A percentile compares a stretch with the other conserved stretches of the same genome.
Evolutionary conservation across 2,329 filamentous ascomycete species (phyloP).

Genomic region (Tolypocladium inflatum): DNA sequence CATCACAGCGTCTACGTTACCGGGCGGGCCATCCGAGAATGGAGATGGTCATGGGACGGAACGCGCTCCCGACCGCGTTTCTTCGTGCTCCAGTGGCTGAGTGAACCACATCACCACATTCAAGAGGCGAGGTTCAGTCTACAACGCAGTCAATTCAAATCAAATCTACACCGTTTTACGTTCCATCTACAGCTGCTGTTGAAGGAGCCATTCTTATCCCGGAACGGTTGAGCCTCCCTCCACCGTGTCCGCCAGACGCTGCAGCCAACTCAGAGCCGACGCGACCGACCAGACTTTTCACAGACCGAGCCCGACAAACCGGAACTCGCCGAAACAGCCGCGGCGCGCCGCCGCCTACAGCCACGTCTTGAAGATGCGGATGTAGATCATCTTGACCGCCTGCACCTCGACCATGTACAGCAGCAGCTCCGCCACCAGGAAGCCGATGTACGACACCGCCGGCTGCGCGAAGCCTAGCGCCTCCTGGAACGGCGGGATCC

Average conservation of each 20-base stretch:
- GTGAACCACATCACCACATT: not conserved
- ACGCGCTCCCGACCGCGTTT: not conserved
- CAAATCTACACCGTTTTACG: not conserved
- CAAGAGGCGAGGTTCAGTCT: too few species aligned
- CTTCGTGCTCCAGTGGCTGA: not conserved
- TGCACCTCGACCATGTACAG: constrained; percentile 16
- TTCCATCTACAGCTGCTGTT: not conserved
- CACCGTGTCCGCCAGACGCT: not conserved
- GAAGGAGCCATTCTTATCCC: not conserved
- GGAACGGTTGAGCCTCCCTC: not conserved
- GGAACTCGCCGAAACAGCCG: not conserved
- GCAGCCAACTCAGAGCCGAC: not conserved
- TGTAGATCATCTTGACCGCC: constrained; percentile 16
- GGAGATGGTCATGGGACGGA: too few species aligned
- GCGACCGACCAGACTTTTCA: not conserved
- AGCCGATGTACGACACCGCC: constrained; percentile 10
- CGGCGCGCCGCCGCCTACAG: constrained; percentile 5
- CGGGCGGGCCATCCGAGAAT: too few species aligned
- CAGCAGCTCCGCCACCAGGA: constrained; percentile 12
- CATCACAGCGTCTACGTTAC: too few species aligned
- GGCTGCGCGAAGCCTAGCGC: constrained; percentile 12
- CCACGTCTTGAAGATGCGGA: constrained; percentile 15
- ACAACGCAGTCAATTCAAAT: not conserved
- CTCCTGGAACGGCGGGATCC: constrained; percentile 12
- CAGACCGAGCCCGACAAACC: not conserved